phyloP scores from a whole-genome alignment of 2,329 filamentous ascomycete species.

The Penicillium sp. region DNA sequence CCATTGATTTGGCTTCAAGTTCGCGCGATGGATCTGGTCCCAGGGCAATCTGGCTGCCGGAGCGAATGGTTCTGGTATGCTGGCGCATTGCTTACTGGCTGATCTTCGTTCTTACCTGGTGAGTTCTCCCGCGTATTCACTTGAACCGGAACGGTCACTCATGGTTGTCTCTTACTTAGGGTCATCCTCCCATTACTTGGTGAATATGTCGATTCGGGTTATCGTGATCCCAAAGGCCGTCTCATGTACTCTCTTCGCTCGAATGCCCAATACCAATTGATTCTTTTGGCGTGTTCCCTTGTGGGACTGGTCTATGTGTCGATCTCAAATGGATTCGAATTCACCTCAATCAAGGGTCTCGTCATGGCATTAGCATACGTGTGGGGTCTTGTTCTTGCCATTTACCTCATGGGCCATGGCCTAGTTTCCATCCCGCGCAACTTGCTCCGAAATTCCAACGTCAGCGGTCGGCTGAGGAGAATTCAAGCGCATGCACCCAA shows the following conservation, averaged over 20 bases:
- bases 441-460: slow-evolving; percentile 73
- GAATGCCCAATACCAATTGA: slow-evolving; percentile 84
- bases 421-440: slow-evolving; percentile 83
- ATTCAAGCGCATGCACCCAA: slow-evolving; percentile 76
- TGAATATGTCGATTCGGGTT: slow-evolving; percentile 92
- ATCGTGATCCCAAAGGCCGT: slow-evolving; percentile 77
- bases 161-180: slow-evolving; percentile 48
- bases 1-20: slow-evolving; percentile 89
- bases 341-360: slow-evolving; percentile 71
- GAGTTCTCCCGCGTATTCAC: slow-evolving; percentile 26
- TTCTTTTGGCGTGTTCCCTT: slow-evolving; percentile 66
- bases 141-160: slow-evolving; percentile 6
- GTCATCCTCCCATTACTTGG: slow-evolving; percentile 87
- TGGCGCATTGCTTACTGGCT: slow-evolving; percentile 98
- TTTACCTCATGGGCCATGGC: slow-evolving; percentile 97
- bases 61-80: slow-evolving; percentile 72
- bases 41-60: slow-evolving; percentile 82
- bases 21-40: slow-evolving; percentile 67
- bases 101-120: slow-evolving; percentile 93
- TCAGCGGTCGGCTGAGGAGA: slow-evolving; percentile 67
- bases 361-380: slow-evolving; percentile 94
- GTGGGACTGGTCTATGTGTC: slow-evolving; percentile 80
- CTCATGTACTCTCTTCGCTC: slow-evolving; percentile 78
- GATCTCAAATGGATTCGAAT: slow-evolving; percentile 68
- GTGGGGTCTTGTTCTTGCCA: slow-evolving; percentile 85